Conservation (phyloP, 176 grass and related monocot genomes). For the Alloteropsis semialata region DNA sequence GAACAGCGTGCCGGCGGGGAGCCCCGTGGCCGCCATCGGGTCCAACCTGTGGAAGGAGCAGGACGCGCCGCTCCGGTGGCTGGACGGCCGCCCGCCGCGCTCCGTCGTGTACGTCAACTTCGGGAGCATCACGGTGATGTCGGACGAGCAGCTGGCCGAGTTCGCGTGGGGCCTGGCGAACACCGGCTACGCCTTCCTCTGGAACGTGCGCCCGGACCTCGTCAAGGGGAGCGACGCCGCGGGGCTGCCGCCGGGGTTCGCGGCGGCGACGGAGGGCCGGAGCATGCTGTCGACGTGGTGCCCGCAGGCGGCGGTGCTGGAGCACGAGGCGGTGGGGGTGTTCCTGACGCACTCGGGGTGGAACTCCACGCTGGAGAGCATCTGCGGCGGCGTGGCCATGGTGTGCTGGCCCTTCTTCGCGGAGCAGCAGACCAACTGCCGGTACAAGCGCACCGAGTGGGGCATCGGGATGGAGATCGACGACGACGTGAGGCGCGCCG, state of each 20-base stretch:
- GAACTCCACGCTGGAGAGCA: constrained; percentile 79
- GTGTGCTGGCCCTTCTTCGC: constrained; percentile 63
- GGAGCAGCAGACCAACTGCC: constrained; percentile 63
- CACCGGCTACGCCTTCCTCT: constrained; percentile 40
- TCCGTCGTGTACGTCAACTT: constrained; percentile 63
- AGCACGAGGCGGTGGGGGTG: constrained; percentile 51
- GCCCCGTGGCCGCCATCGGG: background rate
- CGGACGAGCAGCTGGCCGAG: constrained; percentile 33
- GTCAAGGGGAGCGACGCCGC: constrained; percentile 14
- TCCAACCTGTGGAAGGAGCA: constrained; percentile 51
- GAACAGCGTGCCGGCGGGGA: constrained; percentile 6
- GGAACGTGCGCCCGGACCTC: constrained; percentile 56
- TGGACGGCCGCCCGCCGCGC: constrained; percentile 2
- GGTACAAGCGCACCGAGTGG: constrained; percentile 53
- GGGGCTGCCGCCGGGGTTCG: constrained; percentile 23
- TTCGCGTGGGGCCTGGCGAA: constrained; percentile 59
- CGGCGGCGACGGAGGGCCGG: background rate
- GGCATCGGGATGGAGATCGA: constrained; percentile 43
- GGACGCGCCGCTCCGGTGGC: constrained; percentile 27
- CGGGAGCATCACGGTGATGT: constrained; percentile 59
- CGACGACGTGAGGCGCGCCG: constrained; percentile 1
- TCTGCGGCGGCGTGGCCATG: constrained; percentile 45
- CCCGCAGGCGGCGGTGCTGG: constrained; percentile 47
- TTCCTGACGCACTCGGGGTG: constrained; percentile 86
- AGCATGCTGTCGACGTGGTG: constrained; percentile 43